phyloP scores from a whole-genome alignment of 2,329 filamentous ascomycete species.

The Cercospora citrullina region DNA sequence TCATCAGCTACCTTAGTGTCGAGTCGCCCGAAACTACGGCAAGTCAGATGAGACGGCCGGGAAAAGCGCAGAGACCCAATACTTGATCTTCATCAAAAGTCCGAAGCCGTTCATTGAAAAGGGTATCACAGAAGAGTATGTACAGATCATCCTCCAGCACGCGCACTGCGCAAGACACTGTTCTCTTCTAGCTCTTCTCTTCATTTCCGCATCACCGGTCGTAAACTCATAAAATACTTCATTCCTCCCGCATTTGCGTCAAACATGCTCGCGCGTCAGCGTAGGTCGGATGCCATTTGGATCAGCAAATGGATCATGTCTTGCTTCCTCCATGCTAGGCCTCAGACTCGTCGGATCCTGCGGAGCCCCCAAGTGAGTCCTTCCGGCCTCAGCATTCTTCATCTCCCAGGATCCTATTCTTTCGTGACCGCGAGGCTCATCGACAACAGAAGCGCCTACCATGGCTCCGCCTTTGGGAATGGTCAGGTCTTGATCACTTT shows the following conservation, averaged over 20 bases:
- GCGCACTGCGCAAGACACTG: neutral
- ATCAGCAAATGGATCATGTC: slow-evolving; percentile 36
- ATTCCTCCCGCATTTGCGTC: neutral
- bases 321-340: slow-evolving; percentile 47
- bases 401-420: slow-evolving; percentile 61
- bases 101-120: neutral
- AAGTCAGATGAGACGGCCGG: neutral
- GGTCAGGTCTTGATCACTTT: slow-evolving; percentile 55
- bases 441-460: slow-evolving; percentile 38
- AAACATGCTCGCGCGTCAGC: slow-evolving; percentile 52
- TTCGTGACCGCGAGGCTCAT: slow-evolving; percentile 49
- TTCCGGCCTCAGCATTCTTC: slow-evolving; percentile 40
- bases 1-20: slow-evolving; percentile 10
- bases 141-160: neutral
- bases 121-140: slow-evolving; percentile 10
- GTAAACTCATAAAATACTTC: neutral
- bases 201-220: neutral
- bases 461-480: slow-evolving; percentile 47
- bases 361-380: slow-evolving; percentile 19
- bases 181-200: neutral
- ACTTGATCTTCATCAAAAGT: no score
- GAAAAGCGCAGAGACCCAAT: neutral
- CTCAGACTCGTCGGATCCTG: slow-evolving; percentile 32
- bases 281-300: slow-evolving; percentile 45
- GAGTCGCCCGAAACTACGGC: slow-evolving; percentile 5